Evolutionary conservation across 257 asterid species (phyloP), one percentile per base, ranked within the genome.

Genomic region (Thymus mandschuricus): DNA sequence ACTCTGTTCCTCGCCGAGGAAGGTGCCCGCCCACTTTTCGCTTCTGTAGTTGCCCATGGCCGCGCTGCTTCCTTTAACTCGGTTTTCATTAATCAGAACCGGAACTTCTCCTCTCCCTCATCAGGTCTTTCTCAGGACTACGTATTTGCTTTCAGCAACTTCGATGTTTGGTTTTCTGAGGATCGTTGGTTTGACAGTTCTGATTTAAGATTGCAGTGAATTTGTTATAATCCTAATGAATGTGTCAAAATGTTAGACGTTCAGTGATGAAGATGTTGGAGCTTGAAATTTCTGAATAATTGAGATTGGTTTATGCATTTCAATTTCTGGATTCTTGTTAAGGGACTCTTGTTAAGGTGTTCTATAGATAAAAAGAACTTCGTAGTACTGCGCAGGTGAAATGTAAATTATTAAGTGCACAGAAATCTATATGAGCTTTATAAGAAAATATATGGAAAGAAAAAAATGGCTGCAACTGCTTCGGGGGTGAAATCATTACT

Each of bases 51-150:
- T 60, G 54, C 69, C 68, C 70, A 81, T 15, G 35, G 68, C n/a
- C 6, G 65, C 13, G 59, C 73, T 11, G 11, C 79, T 2, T 56
- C 66, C 49, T 73, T 67, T 15, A 82, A 74, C 5, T 74, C 68
- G 38, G 48, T 29, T 58, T 43, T 60, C 52, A 66, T 66, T 38
- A 86, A 81, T 76, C 75, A 81, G 52, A 78, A 60, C 76, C 83
- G 96, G 61, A 81, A 71, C 76, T 89, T 81, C 84, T 92, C 96
- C 12, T 68, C 92, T 61, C 58, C 96, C 21, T 80, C 97, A 54
- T 74, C 94, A 78, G 96, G 98, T 91, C 48, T 45, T 28, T 31
- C 35, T 73, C 70, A 54, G 13, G 61, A 21, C 60, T 52, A 3
- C 44, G 70, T 60, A 29, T 44, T 64, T 44, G 76, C 57, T 60